Evolutionary conservation across 2,329 filamentous ascomycete genomes (phyloP).

Genomic region (Exophiala dermatitidis): DNA sequence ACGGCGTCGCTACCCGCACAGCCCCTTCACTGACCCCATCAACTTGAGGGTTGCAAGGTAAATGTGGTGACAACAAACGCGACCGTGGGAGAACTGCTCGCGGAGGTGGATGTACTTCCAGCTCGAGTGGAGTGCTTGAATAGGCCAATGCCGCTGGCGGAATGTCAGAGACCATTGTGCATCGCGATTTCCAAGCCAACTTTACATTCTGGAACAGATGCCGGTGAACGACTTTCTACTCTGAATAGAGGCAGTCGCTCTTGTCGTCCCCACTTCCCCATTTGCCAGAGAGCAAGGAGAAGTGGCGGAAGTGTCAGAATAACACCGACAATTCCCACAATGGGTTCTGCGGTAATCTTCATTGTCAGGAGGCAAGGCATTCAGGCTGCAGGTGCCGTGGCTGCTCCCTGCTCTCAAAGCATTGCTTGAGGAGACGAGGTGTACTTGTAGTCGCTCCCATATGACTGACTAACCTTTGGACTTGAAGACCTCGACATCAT

Average conservation of each 20-base stretch:
- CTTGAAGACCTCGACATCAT: neutral
- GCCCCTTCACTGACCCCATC: no score
- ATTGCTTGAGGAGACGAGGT: neutral
- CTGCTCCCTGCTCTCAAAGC: neutral
- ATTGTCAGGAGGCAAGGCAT: neutral
- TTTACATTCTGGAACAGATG: neutral
- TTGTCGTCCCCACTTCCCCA: neutral
- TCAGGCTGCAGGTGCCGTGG: no score
- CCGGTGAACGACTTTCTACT: neutral
- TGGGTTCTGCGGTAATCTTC: constrained; percentile 9
- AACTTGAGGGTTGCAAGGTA: no score
- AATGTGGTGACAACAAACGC: no score
- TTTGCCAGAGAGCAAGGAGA: neutral
- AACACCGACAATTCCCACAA: constrained; percentile 9
- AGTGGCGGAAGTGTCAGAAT: constrained; percentile 7
- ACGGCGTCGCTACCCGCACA: no score
- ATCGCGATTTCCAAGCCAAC: neutral
- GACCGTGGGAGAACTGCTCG: no score
- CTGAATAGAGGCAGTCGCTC: neutral
- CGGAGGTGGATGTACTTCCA: no score
- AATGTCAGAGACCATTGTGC: no score
- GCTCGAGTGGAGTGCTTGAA: no score
- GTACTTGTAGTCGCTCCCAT: neutral
- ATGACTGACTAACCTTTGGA: neutral
- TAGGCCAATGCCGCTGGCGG: no score